Base-by-base conservation (phyloP, 2,329 filamentous ascomycete genomes). In the Colletotrichum scovillei region DNA sequence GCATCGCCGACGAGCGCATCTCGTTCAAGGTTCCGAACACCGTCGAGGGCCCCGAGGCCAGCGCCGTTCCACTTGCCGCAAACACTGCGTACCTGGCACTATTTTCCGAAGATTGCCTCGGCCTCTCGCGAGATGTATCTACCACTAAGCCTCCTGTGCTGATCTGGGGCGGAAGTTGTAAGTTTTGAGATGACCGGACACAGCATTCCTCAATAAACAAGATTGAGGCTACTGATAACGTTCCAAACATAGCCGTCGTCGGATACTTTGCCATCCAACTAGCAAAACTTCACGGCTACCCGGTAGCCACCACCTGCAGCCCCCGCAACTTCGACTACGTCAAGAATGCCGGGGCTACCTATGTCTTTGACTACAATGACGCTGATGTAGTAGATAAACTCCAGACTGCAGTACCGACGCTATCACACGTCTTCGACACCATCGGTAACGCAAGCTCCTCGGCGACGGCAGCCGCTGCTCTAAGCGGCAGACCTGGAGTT, bases 241-340 rank as follows among this genome's bases (percentile, higher is more conserved):
- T 12, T 12, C 22, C 19, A 8, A 46, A 19, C 22, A 32, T 26
- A 63, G 60, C 38, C 28, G 46, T 35, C 19, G 32, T 35, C 38
- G 60, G 60, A 28, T 32, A 28, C n/a, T 63, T 46, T 22, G 60
- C 60, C 42, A 52, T 63, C 14, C 60, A 63, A 26, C 42, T 63
- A 46, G 60, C 38, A 7, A 38, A 35, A 9, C 60, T 63, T 24
- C 46, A 46, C 30, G 60, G 60, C 12, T 63, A 46, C 38, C 16
- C 42, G 24, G 28, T 63, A 22, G 60, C n/a, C 19, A 63, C 60
- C 14, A 38, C 28, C 35, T 63, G 38, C 38, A 63, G 60, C 28
- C 60, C 60, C 24, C n/a, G n/a, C 24, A 26, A 24, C 32, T 42
- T 63, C 11, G 35, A 63, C 32, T 49, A 63, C 42, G 42, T 49